A percentile compares a stretch with the other conserved stretches of the same genome.
Conservation (phyloP, 2,329 filamentous ascomycete genomes). For the Davidsoniella neocaledoniae region DNA sequence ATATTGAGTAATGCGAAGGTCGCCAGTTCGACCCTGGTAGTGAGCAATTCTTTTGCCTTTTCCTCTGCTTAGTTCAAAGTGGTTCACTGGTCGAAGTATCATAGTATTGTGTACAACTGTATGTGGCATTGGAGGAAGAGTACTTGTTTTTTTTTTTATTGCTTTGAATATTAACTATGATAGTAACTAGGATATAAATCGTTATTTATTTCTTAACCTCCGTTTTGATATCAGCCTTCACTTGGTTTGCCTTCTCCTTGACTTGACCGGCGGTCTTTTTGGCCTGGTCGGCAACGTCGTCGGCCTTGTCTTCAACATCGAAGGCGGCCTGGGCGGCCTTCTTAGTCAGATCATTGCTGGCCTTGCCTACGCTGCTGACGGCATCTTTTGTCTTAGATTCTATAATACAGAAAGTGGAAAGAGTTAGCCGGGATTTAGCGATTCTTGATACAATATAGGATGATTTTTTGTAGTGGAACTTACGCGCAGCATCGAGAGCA, state of each 20-base stretch:
- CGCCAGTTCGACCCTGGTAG: constrained; percentile 3
- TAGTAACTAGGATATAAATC: too few relatives aligned
- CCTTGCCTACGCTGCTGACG: constrained; percentile 17
- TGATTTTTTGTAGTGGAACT: constrained; percentile 16
- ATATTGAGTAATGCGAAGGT: too few relatives aligned
- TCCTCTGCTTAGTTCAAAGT: not conserved
- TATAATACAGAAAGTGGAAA: not conserved
- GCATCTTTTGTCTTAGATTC: constrained; percentile 18
- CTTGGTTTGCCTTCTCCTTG: constrained; percentile 24
- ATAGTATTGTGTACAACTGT: too few relatives aligned
- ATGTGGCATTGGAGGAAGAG: too few relatives aligned
- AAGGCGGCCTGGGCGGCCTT: constrained; percentile 23
- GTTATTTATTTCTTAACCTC: constrained; percentile 18
- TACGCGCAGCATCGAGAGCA: constrained; percentile 42
- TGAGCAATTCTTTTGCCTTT: constrained; percentile 1
- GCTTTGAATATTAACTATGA: too few relatives aligned
- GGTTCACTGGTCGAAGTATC: too few relatives aligned
- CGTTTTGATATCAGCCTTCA: constrained; percentile 25
- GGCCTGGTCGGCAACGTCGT: constrained; percentile 20
- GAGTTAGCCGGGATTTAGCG: not conserved
- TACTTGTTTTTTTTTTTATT: too few relatives aligned
- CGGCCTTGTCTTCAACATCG: constrained; percentile 21
- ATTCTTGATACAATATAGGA: not conserved
- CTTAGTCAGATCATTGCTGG: constrained; percentile 21
- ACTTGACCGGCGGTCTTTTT: constrained; percentile 26